Evolutionary conservation across 192 early-diverging fungal species (phyloP).

Genomic region (Dissophora globulifera): DNA sequence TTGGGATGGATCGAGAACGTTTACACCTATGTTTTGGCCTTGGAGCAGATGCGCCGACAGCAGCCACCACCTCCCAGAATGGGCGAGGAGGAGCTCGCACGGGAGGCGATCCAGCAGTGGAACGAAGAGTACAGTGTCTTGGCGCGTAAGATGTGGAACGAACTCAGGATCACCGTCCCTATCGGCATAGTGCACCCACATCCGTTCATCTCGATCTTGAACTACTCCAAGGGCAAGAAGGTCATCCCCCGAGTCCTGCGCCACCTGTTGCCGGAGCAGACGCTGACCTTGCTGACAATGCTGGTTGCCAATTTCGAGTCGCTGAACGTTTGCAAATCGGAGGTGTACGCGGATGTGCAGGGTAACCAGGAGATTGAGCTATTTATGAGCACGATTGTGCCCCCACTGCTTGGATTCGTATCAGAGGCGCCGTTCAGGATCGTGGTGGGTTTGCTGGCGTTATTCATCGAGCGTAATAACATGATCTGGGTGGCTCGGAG

Average conservation of each 20-base stretch:
- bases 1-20: conserved; percentile 82
- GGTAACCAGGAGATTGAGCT: conserved; percentile 78
- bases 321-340: conserved; percentile 72
- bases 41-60: conserved; percentile 88
- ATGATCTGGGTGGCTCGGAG: conserved; percentile 86
- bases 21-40: conserved; percentile 77
- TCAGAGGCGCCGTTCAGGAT: conserved; percentile 86
- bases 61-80: conserved; percentile 64
- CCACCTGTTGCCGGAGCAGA: conserved; percentile 82
- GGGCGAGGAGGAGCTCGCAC: conserved; percentile 62
- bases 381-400: conserved; percentile 91
- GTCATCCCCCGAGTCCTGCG: conserved; percentile 86
- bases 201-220: conserved; percentile 88
- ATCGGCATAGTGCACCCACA: conserved; percentile 79
- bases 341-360: conserved; percentile 57
- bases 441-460: conserved; percentile 80
- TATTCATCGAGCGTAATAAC: conserved; percentile 92
- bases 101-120: conserved; percentile 60
- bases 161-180: conserved; percentile 67
- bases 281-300: conserved; percentile 78
- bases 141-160: conserved; percentile 68
- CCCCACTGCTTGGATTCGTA: conserved; percentile 82
- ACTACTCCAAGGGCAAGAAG: conserved; percentile 89
- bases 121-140: conserved; percentile 60
- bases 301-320: conserved; percentile 81